phyloP scores from a whole-genome alignment of 75 land plant genomes.

The Azolla pinnata region DNA sequence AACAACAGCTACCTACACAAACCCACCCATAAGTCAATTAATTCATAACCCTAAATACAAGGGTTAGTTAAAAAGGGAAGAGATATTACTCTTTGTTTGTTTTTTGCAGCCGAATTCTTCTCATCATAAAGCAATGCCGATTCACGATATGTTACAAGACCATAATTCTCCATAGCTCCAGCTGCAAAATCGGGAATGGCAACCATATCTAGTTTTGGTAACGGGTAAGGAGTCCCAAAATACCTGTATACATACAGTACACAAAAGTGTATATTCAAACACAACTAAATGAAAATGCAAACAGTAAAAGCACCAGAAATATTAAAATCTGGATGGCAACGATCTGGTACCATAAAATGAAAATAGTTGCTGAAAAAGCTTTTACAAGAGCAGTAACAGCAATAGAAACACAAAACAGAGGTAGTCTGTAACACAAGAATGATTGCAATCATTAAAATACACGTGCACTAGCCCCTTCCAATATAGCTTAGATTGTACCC shows the following conservation, averaged over 20 bases:
- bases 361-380: too few relatives aligned
- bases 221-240: constrained; percentile 70
- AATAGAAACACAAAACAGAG: too few relatives aligned
- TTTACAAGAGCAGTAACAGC: too few relatives aligned
- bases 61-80: background rate
- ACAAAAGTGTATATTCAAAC: constrained; percentile 2
- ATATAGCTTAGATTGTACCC: too few relatives aligned
- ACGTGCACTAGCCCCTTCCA: too few relatives aligned
- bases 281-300: background rate
- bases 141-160: constrained; percentile 92
- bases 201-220: constrained; percentile 92
- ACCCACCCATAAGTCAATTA: background rate
- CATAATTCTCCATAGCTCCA: constrained; percentile 99
- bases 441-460: too few relatives aligned
- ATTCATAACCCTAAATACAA: background rate
- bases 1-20: constrained; percentile 71
- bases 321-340: too few relatives aligned
- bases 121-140: constrained; percentile 91
- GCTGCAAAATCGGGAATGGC: constrained; percentile 97
- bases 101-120: constrained; percentile 72
- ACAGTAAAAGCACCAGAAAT: background rate
- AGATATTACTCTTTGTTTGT: constrained; percentile 76
- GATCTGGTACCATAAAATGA: too few relatives aligned
- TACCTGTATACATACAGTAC: constrained; percentile 43
- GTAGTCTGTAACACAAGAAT: too few relatives aligned